These are phyloP conservation scores for Didymellaceae sp. DNA, from an alignment of 2,329 filamentous ascomycete genomes.

Conservation along the genomic window DNA sequence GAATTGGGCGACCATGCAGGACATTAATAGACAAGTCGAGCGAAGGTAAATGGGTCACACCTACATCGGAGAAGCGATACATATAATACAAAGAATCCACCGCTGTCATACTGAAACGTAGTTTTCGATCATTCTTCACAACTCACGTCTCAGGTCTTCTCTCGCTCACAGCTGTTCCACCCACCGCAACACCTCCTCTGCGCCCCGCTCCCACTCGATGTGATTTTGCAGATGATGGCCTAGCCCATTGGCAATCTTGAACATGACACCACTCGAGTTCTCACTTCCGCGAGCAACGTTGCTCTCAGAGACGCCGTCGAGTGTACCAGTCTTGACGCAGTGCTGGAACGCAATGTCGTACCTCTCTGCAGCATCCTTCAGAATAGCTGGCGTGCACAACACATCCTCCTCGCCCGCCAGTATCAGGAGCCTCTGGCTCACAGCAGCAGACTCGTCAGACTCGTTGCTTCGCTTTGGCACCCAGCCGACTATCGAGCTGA, in stretches of 20 bases:
- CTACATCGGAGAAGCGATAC: too few species aligned
- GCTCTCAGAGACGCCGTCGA: slow-evolving; percentile 33
- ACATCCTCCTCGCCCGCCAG: slow-evolving; percentile 35
- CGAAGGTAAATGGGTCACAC: too few species aligned
- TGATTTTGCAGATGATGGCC: slow-evolving; percentile 64
- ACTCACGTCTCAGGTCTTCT: too few species aligned
- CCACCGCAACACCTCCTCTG: slow-evolving; percentile 54
- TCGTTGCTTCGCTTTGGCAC: slow-evolving; percentile 46
- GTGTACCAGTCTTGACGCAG: slow-evolving; percentile 39
- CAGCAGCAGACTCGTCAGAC: slow-evolving; percentile 5
- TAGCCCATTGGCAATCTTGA: slow-evolving; percentile 53
- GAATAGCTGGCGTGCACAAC: slow-evolving; percentile 33
- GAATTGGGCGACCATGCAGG: too few species aligned
- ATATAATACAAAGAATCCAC: too few species aligned
- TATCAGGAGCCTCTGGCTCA: slow-evolving; percentile 28
- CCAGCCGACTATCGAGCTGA: slow-evolving; percentile 47
- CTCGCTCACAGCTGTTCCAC: slow-evolving; percentile 37
- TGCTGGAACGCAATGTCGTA: slow-evolving; percentile 46
- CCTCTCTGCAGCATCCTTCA: slow-evolving; percentile 48
- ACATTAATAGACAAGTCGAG: too few species aligned
- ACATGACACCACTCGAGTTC: slow-evolving; percentile 46
- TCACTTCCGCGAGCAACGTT: background rate
- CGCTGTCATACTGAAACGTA: too few species aligned
- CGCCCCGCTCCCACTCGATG: slow-evolving; percentile 56
- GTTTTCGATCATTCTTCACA: too few species aligned